Percentiles rank a stretch among this genome's conserved stretches.
These are phyloP conservation scores for Pelargonium nanum DNA, from an alignment of 345 rosid species.

Conservation along the genomic window DNA sequence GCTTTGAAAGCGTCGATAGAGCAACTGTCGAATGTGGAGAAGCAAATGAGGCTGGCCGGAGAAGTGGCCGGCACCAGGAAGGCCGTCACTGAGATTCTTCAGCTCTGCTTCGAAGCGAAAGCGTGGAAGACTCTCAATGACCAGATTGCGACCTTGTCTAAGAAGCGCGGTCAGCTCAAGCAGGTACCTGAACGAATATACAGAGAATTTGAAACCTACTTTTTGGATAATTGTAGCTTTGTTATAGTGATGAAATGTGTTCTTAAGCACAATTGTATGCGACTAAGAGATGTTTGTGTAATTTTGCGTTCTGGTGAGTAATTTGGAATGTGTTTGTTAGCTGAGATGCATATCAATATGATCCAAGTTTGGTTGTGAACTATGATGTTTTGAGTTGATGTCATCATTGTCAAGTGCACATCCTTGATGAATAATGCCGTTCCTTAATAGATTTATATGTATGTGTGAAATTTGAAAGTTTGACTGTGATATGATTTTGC, in stretches of 20 bases:
- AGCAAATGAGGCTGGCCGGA: slow-evolving; percentile 72
- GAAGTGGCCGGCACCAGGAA: slow-evolving; percentile 71
- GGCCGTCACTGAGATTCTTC: slow-evolving; percentile 60
- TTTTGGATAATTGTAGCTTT: not conserved
- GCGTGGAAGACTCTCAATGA: slow-evolving; percentile 74
- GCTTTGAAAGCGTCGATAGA: slow-evolving; percentile 55
- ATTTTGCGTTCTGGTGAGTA: not conserved
- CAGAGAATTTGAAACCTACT: not conserved
- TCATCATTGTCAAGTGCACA: too few relatives aligned
- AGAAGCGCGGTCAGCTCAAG: slow-evolving; percentile 85
- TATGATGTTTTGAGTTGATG: too few relatives aligned
- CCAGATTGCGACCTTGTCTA: slow-evolving; percentile 65
- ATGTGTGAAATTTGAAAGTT: too few relatives aligned
- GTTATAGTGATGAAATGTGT: not conserved
- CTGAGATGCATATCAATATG: too few relatives aligned
- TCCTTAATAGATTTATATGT: too few relatives aligned
- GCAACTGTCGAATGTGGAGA: slow-evolving; percentile 63
- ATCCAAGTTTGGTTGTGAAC: too few relatives aligned
- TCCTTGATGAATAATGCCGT: too few relatives aligned
- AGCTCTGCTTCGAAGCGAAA: slow-evolving; percentile 75
- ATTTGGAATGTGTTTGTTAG: not conserved
- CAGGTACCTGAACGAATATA: slow-evolving; percentile 33
- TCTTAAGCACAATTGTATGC: not conserved
- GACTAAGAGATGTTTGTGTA: not conserved
- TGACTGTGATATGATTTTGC: not conserved